Evolutionary conservation across 306 rosid genomes (phyloP).

Genomic region (Prunus fruticosa): DNA sequence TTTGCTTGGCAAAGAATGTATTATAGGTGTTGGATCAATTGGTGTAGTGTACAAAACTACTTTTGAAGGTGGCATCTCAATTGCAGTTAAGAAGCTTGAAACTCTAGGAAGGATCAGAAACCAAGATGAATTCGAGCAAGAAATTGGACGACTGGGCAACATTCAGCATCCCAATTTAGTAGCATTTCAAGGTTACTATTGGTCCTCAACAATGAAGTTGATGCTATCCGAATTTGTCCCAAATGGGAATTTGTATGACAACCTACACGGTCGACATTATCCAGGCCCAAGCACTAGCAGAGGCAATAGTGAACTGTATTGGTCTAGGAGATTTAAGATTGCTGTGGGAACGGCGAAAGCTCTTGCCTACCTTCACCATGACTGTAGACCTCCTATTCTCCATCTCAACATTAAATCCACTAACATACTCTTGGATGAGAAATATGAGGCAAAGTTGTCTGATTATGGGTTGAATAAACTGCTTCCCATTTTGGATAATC

Average conservation of each 20-base stretch:
- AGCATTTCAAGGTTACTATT: conserved; percentile 86
- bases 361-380: conserved; percentile 92
- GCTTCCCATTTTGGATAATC: conserved; percentile 83
- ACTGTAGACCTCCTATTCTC: conserved; percentile 84
- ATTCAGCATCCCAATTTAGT: conserved; percentile 76
- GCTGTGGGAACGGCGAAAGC: conserved; percentile 93
- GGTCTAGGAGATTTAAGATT: conserved; percentile 80
- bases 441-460: conserved; percentile 75
- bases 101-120: conserved; percentile 84
- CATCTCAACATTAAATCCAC: conserved; percentile 95
- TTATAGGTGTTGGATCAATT: conserved; percentile 86
- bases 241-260: conserved; percentile 84
- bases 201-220: conserved; percentile 94
- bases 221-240: conserved; percentile 83
- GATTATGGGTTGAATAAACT: conserved; percentile 88
- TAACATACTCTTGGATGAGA: conserved; percentile 84
- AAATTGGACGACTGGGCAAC: conserved; percentile 80
- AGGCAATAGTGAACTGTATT: conserved; percentile 59
- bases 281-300: conserved; percentile 80
- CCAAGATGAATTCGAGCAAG: conserved; percentile 94
- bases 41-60: conserved; percentile 84
- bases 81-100: conserved; percentile 95
- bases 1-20: conserved; percentile 84
- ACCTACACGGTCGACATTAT: conserved; percentile 68
- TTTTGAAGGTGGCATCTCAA: conserved; percentile 84